A percentile compares a stretch with the other conserved stretches of the same genome.
Evolutionary conservation across 1,284 basidiomycete species (phyloP).

Genomic region (Malassezia japonica): DNA sequence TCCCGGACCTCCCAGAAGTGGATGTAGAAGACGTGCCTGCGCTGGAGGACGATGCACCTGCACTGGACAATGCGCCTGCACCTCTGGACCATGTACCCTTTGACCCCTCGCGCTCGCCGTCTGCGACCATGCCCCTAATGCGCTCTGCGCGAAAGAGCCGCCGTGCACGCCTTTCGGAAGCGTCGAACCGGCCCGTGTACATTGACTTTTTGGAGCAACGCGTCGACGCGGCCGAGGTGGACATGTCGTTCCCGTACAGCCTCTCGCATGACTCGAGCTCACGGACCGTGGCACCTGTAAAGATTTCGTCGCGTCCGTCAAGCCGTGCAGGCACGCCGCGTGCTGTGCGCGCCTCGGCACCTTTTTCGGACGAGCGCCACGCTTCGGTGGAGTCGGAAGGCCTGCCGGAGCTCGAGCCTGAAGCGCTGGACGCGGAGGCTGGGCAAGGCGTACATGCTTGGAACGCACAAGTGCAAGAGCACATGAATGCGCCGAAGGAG

Average conservation of each 20-base stretch:
- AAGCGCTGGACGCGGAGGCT: not conserved
- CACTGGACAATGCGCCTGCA: not conserved
- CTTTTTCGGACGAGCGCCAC: not conserved
- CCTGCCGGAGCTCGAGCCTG: not conserved
- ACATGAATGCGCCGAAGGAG: too few species aligned
- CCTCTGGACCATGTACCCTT: not conserved
- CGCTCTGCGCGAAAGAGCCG: not conserved
- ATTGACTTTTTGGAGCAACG: slow-evolving; percentile 6
- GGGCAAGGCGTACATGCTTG: too few species aligned
- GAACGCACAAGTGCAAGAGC: too few species aligned
- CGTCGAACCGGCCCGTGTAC: not conserved
- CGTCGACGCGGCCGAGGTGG: not conserved
- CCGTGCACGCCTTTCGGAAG: not conserved
- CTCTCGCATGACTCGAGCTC: not conserved
- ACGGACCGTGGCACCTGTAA: not conserved
- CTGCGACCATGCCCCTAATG: not conserved
- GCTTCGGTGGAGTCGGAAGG: not conserved
- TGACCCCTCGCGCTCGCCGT: not conserved
- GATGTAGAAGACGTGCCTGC: not conserved
- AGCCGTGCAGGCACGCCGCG: not conserved
- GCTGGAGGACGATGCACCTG: not conserved
- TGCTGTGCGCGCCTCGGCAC: not conserved
- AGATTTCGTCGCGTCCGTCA: not conserved
- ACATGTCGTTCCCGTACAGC: not conserved
- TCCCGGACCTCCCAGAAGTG: not conserved